These are phyloP conservation scores for Torulaspora maleeae DNA, from an alignment of 805 yeast genomes.

Conservation along the genomic window DNA sequence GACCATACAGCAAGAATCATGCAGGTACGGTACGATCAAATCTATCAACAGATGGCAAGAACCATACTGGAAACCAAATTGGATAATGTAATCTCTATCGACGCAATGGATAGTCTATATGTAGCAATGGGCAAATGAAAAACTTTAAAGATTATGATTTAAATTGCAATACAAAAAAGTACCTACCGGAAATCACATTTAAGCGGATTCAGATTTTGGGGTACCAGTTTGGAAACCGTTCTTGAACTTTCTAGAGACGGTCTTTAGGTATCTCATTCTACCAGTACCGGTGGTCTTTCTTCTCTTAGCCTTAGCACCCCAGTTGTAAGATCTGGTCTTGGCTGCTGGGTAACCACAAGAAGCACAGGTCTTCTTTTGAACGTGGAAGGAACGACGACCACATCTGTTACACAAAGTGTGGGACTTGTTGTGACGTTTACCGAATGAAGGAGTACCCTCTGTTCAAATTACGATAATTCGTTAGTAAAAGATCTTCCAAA, in stretches of 20 bases:
- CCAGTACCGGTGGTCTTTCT: conserved; percentile 99
- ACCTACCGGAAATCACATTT: conserved; percentile 30
- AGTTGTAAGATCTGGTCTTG: conserved; percentile 97
- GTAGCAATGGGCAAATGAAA: conserved; percentile 49
- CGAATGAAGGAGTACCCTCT: conserved; percentile 99
- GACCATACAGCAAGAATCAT: conserved; percentile 21
- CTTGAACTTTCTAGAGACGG: conserved; percentile 96
- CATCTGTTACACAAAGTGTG: conserved; percentile 99
- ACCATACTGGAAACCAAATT: conserved; percentile 51
- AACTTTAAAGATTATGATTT: conserved; percentile 3
- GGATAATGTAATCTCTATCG: conserved; percentile 56
- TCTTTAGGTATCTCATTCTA: conserved; percentile 97
- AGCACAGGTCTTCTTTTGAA: conserved; percentile 98
- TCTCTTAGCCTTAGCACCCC: conserved; percentile 99
- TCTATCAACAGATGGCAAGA: conserved; percentile 56
- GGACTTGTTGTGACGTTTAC: conserved; percentile 99
- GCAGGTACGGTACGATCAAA: conserved; percentile 21
- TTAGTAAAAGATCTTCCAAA: conserved; percentile 31
- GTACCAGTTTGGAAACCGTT: conserved; percentile 95
- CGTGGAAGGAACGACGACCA: conserved; percentile 98
- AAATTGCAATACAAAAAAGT: conserved; percentile 1
- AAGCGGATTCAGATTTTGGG: conserved; percentile 56
- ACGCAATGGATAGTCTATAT: conserved; percentile 73
- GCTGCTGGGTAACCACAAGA: conserved; percentile 99
- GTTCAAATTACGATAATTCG: conserved; percentile 29